Percentiles rank a stretch among this genome's conserved stretches.
Evolutionary conservation across 805 yeast species (phyloP).

Genomic region (Hanseniaspora thailandica): DNA sequence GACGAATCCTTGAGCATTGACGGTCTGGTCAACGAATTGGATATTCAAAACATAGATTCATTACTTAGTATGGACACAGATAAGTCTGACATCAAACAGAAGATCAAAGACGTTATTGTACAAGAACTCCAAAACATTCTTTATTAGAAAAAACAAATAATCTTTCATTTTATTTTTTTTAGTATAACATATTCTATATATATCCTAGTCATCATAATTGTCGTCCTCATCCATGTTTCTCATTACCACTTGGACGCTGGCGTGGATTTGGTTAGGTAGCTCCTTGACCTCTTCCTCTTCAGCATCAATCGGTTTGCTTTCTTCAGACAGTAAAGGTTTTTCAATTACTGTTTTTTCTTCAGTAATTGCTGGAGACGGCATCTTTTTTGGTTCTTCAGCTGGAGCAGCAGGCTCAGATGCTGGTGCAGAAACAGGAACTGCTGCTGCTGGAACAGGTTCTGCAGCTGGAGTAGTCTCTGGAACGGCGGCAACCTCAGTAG

Average conservation of each 20-base stretch:
- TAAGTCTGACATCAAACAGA: neutral
- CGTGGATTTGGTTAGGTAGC: constrained; percentile 12
- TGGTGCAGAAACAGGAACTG: neutral
- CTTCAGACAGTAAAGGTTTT: constrained; percentile 33
- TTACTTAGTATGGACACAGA: neutral
- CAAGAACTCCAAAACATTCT: neutral
- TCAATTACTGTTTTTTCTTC: constrained; percentile 32
- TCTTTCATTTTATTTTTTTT: neutral
- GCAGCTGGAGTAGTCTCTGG: too few species aligned
- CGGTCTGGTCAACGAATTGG: neutral
- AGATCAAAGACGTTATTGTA: neutral
- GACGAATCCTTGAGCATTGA: neutral
- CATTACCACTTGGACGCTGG: constrained; percentile 20
- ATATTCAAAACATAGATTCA: neutral
- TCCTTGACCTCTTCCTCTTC: constrained; percentile 15
- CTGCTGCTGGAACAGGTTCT: constrained; percentile 9
- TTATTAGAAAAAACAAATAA: neutral
- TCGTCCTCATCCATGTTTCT: constrained; percentile 37
- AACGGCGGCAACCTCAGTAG: too few species aligned
- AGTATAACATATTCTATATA: neutral
- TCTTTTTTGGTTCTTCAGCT: constrained; percentile 1
- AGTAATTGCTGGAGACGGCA: constrained; percentile 24
- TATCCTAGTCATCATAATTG: constrained; percentile 33
- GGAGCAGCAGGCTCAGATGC: neutral
- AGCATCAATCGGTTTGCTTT: constrained; percentile 23